phyloP scores from a whole-genome alignment of 306 rosid species.

The Astragalus glycyphyllos region DNA sequence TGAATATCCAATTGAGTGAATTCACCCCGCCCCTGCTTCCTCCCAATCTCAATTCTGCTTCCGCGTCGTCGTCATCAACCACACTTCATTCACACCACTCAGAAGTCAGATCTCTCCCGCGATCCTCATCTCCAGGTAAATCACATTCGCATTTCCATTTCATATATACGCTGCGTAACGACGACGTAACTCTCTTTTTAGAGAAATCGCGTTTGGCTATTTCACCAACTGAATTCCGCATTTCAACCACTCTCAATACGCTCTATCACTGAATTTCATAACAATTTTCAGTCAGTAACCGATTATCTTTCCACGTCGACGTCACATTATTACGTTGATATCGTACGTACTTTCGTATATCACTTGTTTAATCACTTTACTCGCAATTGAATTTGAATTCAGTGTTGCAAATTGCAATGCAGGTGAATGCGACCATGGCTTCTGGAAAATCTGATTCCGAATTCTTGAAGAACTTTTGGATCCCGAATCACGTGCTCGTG shows the following conservation, averaged over 20 bases:
- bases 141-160: not conserved
- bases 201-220: constrained; percentile 7
- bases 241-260: not conserved
- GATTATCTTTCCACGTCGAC: not conserved
- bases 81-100: not conserved
- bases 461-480: constrained; percentile 59
- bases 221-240: not conserved
- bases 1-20: not conserved
- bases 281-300: not conserved
- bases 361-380: constrained; percentile 13
- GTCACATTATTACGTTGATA: not conserved
- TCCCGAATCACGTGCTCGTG: constrained; percentile 67
- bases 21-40: not conserved
- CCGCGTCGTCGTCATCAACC: not conserved
- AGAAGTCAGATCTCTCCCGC: not conserved
- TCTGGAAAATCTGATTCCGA: constrained; percentile 41
- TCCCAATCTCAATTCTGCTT: constrained; percentile 20
- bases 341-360: not conserved
- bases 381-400: constrained; percentile 6
- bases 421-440: constrained; percentile 58
- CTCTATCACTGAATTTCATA: constrained; percentile 3
- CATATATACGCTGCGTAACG: not conserved
- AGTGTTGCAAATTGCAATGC: constrained; percentile 14
- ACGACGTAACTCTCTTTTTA: not conserved
- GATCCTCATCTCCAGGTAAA: constrained; percentile 7